Evolutionary conservation across 345 rosid genomes (phyloP), one percentile per base, ranked within the genome.

Genomic region (Alliaria petiolata): DNA sequence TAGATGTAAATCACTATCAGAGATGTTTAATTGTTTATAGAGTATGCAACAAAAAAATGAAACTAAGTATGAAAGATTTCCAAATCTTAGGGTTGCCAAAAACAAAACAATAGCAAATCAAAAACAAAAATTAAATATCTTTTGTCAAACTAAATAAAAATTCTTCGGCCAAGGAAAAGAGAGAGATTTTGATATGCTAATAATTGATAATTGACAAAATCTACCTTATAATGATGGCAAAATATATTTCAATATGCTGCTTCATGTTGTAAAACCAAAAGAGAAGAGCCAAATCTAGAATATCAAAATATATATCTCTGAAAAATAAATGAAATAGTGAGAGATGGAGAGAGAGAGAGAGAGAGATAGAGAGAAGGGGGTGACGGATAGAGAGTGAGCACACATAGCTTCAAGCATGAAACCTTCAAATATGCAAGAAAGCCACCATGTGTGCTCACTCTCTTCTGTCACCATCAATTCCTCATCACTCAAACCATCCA

Each of bases 391-490:
- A 91, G 86, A 59, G 93, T 85, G 61, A 86, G 97, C 93, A 91
- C 97, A 72, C 83, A 87, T 56, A 84, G 89, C 83, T 86, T 87
- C 93, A 46, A 83, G 96, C 96, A 85, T 77, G 84, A 68, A 72
- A 46, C 49, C 40, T 53, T 42, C 36, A 42, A 1, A 22, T 50
- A 84, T 85, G 97, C 97, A 89, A 79, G 91, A 87, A 87, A 89
- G 52, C 19, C 64, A 76, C 96, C 87, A 82, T 85, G 81, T 79
- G 97, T 91, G 97, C 97, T 91, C 97, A 87, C 97, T 91, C 95
- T 91, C 97, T 91, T 89, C 97, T 91, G 97, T 91, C 97, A 89
- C 89, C 89, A 64, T 72, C 60, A 8, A 16, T 44, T 56, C 65
- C 11, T 65, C 33, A 17, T 15, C 71, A 35, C 65, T 46, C 65